phyloP scores from a whole-genome alignment of 2,329 filamentous ascomycete species.

The Pleoardoris graminearum region DNA sequence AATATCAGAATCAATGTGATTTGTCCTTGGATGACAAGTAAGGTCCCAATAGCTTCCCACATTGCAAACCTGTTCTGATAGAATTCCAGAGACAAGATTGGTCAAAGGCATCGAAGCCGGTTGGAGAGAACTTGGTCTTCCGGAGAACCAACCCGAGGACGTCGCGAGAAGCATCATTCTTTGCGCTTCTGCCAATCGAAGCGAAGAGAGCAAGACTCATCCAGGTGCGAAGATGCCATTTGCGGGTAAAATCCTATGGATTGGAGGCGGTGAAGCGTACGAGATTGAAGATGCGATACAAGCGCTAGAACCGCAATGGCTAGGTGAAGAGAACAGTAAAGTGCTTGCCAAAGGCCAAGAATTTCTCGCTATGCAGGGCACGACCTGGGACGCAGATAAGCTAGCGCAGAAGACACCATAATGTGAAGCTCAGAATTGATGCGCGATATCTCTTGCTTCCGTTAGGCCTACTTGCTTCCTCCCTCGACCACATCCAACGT shows the following conservation, averaged over 20 bases:
- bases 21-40: constrained; percentile 35
- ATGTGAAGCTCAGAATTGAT: background rate
- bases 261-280: constrained; percentile 25
- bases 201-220: constrained; percentile 14
- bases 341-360: constrained; percentile 24
- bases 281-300: constrained; percentile 33
- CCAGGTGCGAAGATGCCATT: constrained; percentile 22
- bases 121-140: constrained; percentile 21
- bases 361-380: constrained; percentile 16
- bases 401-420: constrained; percentile 7
- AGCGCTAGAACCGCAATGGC: constrained; percentile 26
- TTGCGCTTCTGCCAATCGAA: constrained; percentile 22
- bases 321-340: constrained; percentile 27
- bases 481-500: constrained; percentile 27
- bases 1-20: constrained; percentile 27
- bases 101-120: constrained; percentile 24
- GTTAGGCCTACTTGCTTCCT: constrained; percentile 8
- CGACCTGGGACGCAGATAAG: constrained; percentile 22
- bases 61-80: background rate
- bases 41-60: constrained; percentile 2
- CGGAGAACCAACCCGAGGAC: constrained; percentile 25
- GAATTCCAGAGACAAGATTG: constrained; percentile 15
- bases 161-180: constrained; percentile 27
- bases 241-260: constrained; percentile 27
- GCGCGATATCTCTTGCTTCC: background rate